A percentile compares a stretch with the other conserved stretches of the same genome.
These are phyloP conservation scores for Hysterium pulicare DNA, from an alignment of 2,329 filamentous ascomycete genomes.

Conservation along the genomic window DNA sequence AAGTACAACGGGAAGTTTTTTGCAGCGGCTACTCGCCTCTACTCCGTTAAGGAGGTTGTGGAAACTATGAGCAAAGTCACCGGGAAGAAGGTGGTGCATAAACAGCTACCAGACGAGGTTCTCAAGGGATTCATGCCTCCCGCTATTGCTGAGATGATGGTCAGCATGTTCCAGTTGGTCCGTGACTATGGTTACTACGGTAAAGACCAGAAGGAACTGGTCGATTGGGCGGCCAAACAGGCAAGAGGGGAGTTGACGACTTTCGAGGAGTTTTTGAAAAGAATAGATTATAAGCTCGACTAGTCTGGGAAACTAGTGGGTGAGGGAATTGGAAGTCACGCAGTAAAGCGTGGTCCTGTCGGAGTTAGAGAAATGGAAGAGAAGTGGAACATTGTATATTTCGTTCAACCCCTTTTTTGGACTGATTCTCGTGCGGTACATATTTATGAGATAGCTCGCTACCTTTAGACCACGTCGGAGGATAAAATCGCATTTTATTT, in stretches of 20 bases:
- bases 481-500: too few species aligned
- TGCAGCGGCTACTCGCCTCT: conserved; percentile 42
- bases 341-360: too few species aligned
- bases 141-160: conserved; percentile 15
- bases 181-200: conserved; percentile 39
- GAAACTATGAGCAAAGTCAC: conserved; percentile 38
- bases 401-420: too few species aligned
- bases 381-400: too few species aligned
- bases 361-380: too few species aligned
- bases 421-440: too few species aligned
- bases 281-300: too few species aligned
- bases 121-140: conserved; percentile 22
- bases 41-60: conserved; percentile 41
- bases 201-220: conserved; percentile 25
- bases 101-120: conserved; percentile 24
- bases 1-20: conserved; percentile 45
- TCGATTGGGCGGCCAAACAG: conserved; percentile 27
- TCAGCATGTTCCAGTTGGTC: conserved; percentile 23
- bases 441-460: too few species aligned
- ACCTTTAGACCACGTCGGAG: too few species aligned
- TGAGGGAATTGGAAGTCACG: too few species aligned
- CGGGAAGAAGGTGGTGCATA: conserved; percentile 34
- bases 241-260: conserved; percentile 30
- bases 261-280: conserved; percentile 32
- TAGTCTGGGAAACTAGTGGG: too few species aligned